phyloP scores from a whole-genome alignment of 2,329 filamentous ascomycete genomes.

The Colletotrichum abscissum region DNA sequence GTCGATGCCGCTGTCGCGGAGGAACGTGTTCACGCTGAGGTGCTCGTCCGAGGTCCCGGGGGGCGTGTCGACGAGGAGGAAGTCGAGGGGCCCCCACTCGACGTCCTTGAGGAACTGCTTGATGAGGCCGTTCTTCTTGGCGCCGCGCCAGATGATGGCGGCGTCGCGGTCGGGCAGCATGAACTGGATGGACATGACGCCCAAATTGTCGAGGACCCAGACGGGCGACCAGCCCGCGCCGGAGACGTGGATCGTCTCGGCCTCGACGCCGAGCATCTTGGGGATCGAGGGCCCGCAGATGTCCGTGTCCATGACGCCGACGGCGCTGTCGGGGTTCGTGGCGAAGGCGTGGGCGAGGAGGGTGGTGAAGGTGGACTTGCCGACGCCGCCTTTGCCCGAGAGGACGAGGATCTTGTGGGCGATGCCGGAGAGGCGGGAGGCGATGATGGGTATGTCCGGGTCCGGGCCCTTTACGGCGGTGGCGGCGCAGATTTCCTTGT shows the following conservation, averaged over 20 bases:
- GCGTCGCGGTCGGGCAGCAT: constrained; percentile 95
- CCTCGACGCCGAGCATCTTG: constrained; percentile 98
- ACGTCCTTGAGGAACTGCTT: constrained; percentile 99
- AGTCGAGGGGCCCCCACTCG: constrained; percentile 96
- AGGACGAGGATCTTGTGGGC: constrained; percentile 94
- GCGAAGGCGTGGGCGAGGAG: constrained; percentile 92
- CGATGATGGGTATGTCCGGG: constrained; percentile 91
- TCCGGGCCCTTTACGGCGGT: constrained; percentile 90
- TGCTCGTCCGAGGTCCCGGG: constrained; percentile 97
- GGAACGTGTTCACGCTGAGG: constrained; percentile 89
- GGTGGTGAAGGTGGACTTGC: constrained; percentile 93
- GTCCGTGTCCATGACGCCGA: constrained; percentile 98
- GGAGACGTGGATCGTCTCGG: constrained; percentile 92
- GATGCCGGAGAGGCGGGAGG: constrained; percentile 82
- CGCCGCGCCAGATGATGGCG: constrained; percentile 95
- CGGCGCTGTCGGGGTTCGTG: constrained; percentile 78
- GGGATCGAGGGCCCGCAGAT: constrained; percentile 97
- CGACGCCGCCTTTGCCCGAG: constrained; percentile 95
- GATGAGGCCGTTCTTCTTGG: constrained; percentile 98
- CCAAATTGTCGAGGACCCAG: constrained; percentile 93
- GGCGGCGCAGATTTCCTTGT: constrained; percentile 94
- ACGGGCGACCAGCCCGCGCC: constrained; percentile 93
- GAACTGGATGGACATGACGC: constrained; percentile 98
- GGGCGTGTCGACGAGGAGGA: constrained; percentile 92
- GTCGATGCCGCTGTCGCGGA: constrained; percentile 92